Evolutionary conservation across 495 filamentous ascomycete genomes (phyloP), one percentile per base, ranked within the genome.

Genomic region (Neurospora cerealis): DNA sequence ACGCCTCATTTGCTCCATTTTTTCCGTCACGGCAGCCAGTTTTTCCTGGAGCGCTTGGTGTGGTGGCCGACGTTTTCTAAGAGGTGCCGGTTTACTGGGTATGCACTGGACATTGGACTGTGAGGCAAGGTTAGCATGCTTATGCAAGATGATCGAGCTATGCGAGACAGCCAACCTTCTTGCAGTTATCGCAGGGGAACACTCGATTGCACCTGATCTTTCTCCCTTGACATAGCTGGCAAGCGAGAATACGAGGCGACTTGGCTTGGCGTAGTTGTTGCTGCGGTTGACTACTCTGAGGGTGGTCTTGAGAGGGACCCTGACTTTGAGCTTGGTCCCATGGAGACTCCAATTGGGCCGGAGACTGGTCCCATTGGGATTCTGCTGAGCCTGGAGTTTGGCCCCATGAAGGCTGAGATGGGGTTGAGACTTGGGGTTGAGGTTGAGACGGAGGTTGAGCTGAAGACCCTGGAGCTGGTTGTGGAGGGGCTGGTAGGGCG

Each of bases 131-230:
- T 77, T 10, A 76, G 46, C 69, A 40, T 15, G 44, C 10, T 75
- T 78, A 69, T 78, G 54, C 21, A 71, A 37, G 28, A 37, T 9
- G 70, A 9, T 39, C 17, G 40, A 24, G 2, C 54, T 21, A 38
- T 48, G 32, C 4, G 44, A 36, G 71, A 36, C 11, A 42, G 5
- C 39, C 71, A 75, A 42, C 72, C 38, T 34, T 41, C 75, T 72
- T 72, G 77, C 91, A 93, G 62, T 91, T 90, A 66, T 87, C 85
- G 75, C 91, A 93, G 24, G 91, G 90, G 79, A 89, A 90, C 48
- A 86, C 85, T 60, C 90, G 88, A 77, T 92, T 89, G 79, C 91
- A 93, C 77, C 88, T 89, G 77, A 92, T 87, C 81, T 93, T 93
- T 71, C 90, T 83, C 73, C 86, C 86, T 75, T 91, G 90, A 73